phyloP scores from a whole-genome alignment of 108 stramenopile genomes.

The Pseudonitzschia delicatissima region DNA sequence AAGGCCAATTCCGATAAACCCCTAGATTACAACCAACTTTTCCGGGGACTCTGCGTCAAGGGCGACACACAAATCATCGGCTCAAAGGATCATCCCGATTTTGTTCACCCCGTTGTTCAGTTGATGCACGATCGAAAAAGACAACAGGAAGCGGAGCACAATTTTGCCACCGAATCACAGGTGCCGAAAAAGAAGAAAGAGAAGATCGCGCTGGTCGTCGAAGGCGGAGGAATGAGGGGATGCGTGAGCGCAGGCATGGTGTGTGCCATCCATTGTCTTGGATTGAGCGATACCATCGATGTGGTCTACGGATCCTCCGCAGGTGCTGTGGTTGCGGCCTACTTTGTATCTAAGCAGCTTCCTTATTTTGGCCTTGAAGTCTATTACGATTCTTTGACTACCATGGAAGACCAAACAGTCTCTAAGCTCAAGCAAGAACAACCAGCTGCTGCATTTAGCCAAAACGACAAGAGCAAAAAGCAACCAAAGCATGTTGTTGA shows the following conservation, averaged over 20 bases:
- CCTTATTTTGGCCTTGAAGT: constrained; percentile 93
- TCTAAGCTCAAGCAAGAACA: neutral
- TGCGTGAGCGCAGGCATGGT: constrained; percentile 95
- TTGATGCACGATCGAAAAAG: constrained; percentile 59
- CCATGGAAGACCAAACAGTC: constrained; percentile 39
- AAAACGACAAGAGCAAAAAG: neutral
- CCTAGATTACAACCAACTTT: constrained; percentile 57
- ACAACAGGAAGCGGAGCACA: constrained; percentile 19
- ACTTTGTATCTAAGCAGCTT: constrained; percentile 83
- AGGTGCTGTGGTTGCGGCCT: constrained; percentile 85
- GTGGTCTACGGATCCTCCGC: constrained; percentile 93
- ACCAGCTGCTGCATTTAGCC: too few relatives aligned
- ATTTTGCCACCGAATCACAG: neutral
- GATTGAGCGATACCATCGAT: constrained; percentile 81
- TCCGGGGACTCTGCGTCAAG: constrained; percentile 51
- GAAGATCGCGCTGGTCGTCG: constrained; percentile 86
- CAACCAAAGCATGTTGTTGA: neutral
- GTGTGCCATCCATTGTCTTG: constrained; percentile 79
- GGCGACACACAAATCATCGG: constrained; percentile 85
- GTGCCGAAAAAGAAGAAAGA: constrained; percentile 21
- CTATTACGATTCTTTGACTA: constrained; percentile 90
- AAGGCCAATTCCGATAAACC: constrained; percentile 42
- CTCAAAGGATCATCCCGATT: constrained; percentile 45
- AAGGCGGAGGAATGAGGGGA: constrained; percentile 97
- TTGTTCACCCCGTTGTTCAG: constrained; percentile 71